Evolutionary conservation across 805 yeast species (phyloP), one percentile per base, ranked within the genome.

Genomic region (Saturnispora bothae): DNA sequence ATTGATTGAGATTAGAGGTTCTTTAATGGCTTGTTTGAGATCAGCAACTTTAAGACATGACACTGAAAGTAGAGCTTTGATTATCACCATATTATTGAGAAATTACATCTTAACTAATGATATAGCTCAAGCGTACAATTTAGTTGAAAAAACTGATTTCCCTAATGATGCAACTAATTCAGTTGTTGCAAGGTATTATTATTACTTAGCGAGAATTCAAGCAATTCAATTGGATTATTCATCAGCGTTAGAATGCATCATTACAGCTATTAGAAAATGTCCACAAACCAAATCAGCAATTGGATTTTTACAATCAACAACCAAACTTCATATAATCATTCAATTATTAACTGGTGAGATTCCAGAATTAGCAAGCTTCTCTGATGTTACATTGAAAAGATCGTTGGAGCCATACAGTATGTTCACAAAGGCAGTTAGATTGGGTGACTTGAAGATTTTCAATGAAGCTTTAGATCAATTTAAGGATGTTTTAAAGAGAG

Each of bases 281-380:
- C 97, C 99, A 20, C 96, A 85, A 59, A 83, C 94, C 1, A 69
- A 73, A 31, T 73, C 78, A 43, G 85, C 96, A 7, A 60, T 70
- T 31, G 98, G 98, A 2, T 92, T 92, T 57, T 59, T 86, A 46
- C 95, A 88, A 61, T 75, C 83, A 37, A 92, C 96, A 3, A 77
- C 88, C 48, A 92, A 92, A 64, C 71, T 92, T 49, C 81, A 76
- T 54, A 82, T 89, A 44, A 70, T 88, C 42, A 83, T 92, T 50
- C 96, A 92, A 63, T 68, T 92, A 53, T 73, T 92, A 51, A 88
- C 89, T 75, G 98, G 99, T 42, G 98, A 92, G 51, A 80, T 92
- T 48, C 98, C 98, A 14, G 95, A 85, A 51, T 68, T 94, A 47
- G 69, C 85, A 34, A 72, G 74, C 27, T 92, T 92, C 68, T 73